Conservation (phyloP, 2,329 filamentous ascomycete genomes). For the Sarocladium oryzae region DNA sequence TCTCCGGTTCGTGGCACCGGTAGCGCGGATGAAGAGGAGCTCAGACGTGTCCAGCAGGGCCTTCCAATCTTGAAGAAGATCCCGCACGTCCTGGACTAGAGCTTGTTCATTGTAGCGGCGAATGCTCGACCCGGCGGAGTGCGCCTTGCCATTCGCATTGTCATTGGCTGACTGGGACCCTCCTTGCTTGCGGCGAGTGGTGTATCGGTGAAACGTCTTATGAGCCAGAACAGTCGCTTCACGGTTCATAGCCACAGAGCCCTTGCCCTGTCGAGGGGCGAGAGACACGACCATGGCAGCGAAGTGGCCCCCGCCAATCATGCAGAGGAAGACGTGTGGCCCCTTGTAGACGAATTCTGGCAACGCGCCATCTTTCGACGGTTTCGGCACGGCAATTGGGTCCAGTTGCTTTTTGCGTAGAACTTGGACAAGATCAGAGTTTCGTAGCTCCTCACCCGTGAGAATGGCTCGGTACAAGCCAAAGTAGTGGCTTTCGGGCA, state of each 20-base stretch:
- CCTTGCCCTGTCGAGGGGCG: conserved; percentile 69
- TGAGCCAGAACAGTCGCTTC: conserved; percentile 86
- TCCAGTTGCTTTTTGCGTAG: conserved; percentile 72
- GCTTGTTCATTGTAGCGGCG: conserved; percentile 93
- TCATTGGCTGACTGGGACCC: conserved; percentile 93
- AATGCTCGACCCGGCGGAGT: conserved; percentile 85
- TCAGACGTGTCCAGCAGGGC: conserved; percentile 76
- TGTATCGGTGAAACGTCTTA: conserved; percentile 97
- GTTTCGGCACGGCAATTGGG: conserved; percentile 48
- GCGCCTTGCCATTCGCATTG: conserved; percentile 84
- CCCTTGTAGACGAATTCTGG: conserved; percentile 54
- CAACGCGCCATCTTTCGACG: conserved; percentile 51
- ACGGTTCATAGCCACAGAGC: conserved; percentile 66
- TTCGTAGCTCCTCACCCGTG: conserved; percentile 60
- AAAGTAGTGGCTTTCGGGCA: conserved; percentile 74
- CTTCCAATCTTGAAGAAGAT: conserved; percentile 79
- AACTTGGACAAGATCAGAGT: conserved; percentile 55
- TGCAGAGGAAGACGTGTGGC: conserved; percentile 91
- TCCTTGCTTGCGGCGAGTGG: conserved; percentile 91
- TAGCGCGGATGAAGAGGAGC: conserved; percentile 82
- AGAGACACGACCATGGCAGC: conserved; percentile 93
- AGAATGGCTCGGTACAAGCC: conserved; percentile 84
- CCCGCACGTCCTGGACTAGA: conserved; percentile 79
- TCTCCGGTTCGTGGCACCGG: conserved; percentile 75
- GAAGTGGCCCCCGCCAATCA: conserved; percentile 98